A percentile compares a stretch with the other conserved stretches of the same genome.
These are phyloP conservation scores for Blepharisma undulans DNA, from an alignment of 169 alveolate species.

Conservation along the genomic window DNA sequence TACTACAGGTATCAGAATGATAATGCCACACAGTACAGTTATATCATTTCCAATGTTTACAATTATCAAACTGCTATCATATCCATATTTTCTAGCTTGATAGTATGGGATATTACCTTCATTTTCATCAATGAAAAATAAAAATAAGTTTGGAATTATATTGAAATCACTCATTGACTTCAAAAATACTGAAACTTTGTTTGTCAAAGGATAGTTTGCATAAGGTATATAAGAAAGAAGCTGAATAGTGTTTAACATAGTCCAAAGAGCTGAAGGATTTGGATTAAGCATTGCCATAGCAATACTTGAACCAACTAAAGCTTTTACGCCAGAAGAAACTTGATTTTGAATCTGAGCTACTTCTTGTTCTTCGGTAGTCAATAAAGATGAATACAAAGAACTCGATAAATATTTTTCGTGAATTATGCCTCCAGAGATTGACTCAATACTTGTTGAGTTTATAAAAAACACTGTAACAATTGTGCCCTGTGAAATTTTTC, in stretches of 20 bases:
- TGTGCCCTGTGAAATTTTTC: too few relatives aligned
- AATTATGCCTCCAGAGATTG: too few relatives aligned
- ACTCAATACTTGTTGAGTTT: too few relatives aligned
- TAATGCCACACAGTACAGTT: neutral
- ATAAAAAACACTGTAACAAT: too few relatives aligned
- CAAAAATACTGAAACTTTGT: neutral
- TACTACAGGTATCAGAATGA: neutral
- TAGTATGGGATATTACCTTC: neutral
- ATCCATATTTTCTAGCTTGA: neutral
- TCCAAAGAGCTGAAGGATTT: conserved; percentile 4
- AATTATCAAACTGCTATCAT: neutral
- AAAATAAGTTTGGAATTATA: neutral
- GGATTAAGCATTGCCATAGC: conserved; percentile 1
- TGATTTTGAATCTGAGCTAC: too few relatives aligned
- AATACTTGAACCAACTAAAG: too few relatives aligned
- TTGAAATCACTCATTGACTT: neutral
- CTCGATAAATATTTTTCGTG: too few relatives aligned
- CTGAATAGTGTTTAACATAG: neutral
- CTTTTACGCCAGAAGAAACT: too few relatives aligned
- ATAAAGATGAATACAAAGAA: too few relatives aligned
- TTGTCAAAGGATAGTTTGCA: neutral
- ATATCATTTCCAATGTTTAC: neutral
- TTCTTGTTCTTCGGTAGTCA: too few relatives aligned
- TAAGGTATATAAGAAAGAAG: neutral
- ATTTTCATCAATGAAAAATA: neutral